Base-by-base conservation (phyloP, 2,329 filamentous ascomycete species). In the Furcasterigmium sp. region DNA sequence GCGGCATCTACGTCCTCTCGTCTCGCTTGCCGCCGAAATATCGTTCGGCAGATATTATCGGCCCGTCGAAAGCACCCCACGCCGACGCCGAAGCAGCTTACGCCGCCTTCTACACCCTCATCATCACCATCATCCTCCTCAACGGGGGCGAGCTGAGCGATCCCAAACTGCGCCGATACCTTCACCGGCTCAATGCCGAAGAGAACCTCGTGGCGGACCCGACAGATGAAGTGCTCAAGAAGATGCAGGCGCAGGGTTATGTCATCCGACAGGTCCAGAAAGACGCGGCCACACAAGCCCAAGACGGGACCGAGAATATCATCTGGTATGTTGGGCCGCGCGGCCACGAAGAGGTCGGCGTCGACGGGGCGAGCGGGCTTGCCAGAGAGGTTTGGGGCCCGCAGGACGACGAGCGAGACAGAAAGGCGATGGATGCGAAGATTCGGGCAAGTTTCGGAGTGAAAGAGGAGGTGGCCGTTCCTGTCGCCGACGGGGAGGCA, bases 301-400 rank as follows among this genome's bases (percentile, higher is more conserved):
- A 69, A 23, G 81, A 80, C 1, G 87, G 86, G 20, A 87, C 95
- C 29, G 83, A 91, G 49, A 73, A 79, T 3, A 73, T 89, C 8
- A 90, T 87, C 38, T 98, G 88, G 76, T 78, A 86, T 44, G 78
- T 96, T 13, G 93, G 93, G 0, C 85, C 89, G 6, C 77, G 93
- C 18, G 91, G 87, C 6, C 93, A 86, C 63, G 74, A 91, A 8
- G 93, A 97, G 63, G 78, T 97, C 28, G 87, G 86, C 0, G 72
- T 82, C n/a, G 75, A 81, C 39, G 87, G 86, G 1, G 85, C 93
- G 11, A 79, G 82, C 15, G 82, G 80, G 1, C 64, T 96, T 49
- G 80, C 90, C 4, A 65, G 79, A 57, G 63, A 74, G 42, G 70
- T 84, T 1, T 85, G 80, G 58, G 78, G 73, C 1, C 68, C 69